These are phyloP conservation scores for Flagelloscypha sp. DNA, from an alignment of 768 basidiomycete species.

Conservation along the genomic window DNA sequence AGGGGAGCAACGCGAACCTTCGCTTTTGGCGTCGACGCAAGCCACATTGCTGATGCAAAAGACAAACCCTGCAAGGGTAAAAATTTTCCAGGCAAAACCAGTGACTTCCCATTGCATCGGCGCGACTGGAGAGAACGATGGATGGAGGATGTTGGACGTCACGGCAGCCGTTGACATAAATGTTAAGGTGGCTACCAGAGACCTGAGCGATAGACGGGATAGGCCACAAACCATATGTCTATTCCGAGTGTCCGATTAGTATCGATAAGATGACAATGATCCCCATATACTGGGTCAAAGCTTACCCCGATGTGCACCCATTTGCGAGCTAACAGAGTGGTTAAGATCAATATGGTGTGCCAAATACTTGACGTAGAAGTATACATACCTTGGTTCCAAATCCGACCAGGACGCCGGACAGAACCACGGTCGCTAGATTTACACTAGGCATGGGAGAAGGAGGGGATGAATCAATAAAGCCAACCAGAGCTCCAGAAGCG, in stretches of 20 bases:
- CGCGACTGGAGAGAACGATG: too few species aligned
- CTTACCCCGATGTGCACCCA: slow-evolving; percentile 60
- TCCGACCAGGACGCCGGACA: slow-evolving; percentile 51
- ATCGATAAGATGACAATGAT: too few species aligned
- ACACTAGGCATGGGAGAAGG: slow-evolving; percentile 11
- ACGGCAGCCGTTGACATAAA: too few species aligned
- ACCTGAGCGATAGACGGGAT: slow-evolving; percentile 49
- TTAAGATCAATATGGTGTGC: slow-evolving; percentile 5
- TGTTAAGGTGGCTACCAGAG: slow-evolving; percentile 4
- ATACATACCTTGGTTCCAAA: slow-evolving; percentile 45
- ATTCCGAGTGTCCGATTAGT: background rate
- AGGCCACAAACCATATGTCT: slow-evolving; percentile 62
- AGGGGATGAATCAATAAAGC: slow-evolving; percentile 31
- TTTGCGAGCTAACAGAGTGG: slow-evolving; percentile 36
- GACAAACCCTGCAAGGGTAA: too few species aligned
- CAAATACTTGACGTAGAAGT: background rate
- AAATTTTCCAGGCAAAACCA: too few species aligned
- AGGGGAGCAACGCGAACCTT: too few species aligned
- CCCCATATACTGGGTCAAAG: too few species aligned
- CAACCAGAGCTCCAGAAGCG: slow-evolving; percentile 38
- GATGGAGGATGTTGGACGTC: too few species aligned
- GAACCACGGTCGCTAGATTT: slow-evolving; percentile 21
- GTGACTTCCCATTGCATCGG: too few species aligned
- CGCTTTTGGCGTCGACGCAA: too few species aligned
- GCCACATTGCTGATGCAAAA: too few species aligned